Conservation (phyloP, 345 rosid genomes). For the Isatis tinctoria region DNA sequence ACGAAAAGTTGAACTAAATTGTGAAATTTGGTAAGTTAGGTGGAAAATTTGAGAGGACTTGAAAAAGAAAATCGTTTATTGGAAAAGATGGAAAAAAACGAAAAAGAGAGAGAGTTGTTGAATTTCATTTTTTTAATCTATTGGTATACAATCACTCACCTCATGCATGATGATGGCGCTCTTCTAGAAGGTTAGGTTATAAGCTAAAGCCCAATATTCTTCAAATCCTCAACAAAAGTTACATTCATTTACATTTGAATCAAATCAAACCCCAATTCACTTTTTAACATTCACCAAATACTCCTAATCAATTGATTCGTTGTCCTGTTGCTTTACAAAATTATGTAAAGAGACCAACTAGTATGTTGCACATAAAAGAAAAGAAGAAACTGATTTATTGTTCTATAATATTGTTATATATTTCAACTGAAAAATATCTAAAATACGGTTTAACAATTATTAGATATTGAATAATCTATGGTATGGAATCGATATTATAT, state of each 20-base stretch:
- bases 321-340: not conserved
- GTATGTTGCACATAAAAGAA: not conserved
- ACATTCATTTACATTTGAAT: not conserved
- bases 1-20: not conserved
- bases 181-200: conserved; percentile 27
- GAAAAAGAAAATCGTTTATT: not conserved
- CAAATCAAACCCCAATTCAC: not conserved
- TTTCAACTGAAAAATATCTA: too few species aligned
- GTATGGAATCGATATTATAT: too few species aligned
- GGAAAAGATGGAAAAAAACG: not conserved
- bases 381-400: not conserved
- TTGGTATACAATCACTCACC: conserved; percentile 28
- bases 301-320: not conserved
- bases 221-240: not conserved
- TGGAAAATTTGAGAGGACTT: conserved; percentile 4
- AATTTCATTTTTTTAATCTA: conserved; percentile 14
- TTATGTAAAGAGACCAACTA: not conserved
- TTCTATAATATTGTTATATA: too few species aligned
- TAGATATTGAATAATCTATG: too few species aligned
- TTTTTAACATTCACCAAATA: not conserved
- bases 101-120: conserved; percentile 30
- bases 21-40: conserved; percentile 37
- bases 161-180: conserved; percentile 26
- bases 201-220: not conserved
- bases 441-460: too few species aligned